Percentiles rank a stretch among this genome's conserved stretches.
Evolutionary conservation across 2,329 filamentous ascomycete genomes (phyloP).

Genomic region (Cladosporium halotolerans): DNA sequence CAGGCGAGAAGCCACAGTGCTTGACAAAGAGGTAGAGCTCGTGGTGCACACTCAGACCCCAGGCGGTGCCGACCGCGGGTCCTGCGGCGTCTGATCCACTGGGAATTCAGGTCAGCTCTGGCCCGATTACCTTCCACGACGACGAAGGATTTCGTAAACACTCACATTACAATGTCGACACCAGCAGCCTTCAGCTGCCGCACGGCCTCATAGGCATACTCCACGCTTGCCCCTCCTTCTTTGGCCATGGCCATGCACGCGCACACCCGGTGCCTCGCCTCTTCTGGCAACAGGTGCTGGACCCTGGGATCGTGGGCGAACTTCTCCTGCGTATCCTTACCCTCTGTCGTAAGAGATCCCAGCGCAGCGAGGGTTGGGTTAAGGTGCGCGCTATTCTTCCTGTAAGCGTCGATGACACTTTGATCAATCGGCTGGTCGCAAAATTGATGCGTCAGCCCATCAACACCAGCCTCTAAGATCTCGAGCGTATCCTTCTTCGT

Average conservation of each 20-base stretch:
- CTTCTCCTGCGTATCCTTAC: constrained; percentile 32
- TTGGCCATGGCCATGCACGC: constrained; percentile 36
- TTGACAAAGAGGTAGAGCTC: constrained; percentile 38
- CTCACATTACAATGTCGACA: constrained; percentile 37
- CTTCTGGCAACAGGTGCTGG: constrained; percentile 28
- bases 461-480: constrained; percentile 36
- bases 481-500: constrained; percentile 37
- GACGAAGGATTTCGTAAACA: neutral
- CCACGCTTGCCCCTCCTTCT: constrained; percentile 27
- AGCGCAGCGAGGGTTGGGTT: constrained; percentile 39
- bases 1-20: constrained; percentile 37
- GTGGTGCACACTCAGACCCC: constrained; percentile 38
- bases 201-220: constrained; percentile 39
- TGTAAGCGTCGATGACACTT: constrained; percentile 38
- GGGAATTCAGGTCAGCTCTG: neutral
- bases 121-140: neutral
- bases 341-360: constrained; percentile 37
- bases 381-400: constrained; percentile 36
- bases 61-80: constrained; percentile 40
- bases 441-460: constrained; percentile 41
- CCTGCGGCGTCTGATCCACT: constrained; percentile 40
- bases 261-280: constrained; percentile 33
- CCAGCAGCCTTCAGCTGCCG: constrained; percentile 34
- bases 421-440: constrained; percentile 35
- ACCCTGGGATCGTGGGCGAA: constrained; percentile 38